These are phyloP conservation scores for Rhodotorula paludigena DNA, from an alignment of 768 basidiomycete species.

Conservation along the genomic window DNA sequence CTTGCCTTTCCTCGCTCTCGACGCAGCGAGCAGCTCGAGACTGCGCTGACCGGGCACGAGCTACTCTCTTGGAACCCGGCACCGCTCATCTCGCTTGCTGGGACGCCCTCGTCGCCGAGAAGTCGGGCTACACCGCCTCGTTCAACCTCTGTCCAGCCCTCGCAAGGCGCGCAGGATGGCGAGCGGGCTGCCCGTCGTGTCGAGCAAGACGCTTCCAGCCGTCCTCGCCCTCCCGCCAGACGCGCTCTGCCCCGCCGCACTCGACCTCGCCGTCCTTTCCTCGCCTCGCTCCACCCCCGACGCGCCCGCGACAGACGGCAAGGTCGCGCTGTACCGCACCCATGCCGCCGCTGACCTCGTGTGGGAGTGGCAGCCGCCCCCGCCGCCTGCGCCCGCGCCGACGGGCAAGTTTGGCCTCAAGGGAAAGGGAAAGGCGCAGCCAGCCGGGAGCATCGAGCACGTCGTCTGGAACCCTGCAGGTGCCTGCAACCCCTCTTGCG, in stretches of 20 bases:
- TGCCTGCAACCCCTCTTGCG: too few relatives aligned
- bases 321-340: conserved; percentile 5
- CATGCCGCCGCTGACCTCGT: not conserved
- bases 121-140: too few relatives aligned
- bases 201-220: not conserved
- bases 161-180: not conserved
- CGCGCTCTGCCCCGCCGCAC: not conserved
- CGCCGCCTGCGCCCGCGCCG: not conserved
- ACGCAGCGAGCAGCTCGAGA: too few relatives aligned
- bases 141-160: too few relatives aligned
- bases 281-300: not conserved
- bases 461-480: not conserved
- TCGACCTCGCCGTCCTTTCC: not conserved
- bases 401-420: not conserved
- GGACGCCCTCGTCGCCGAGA: too few relatives aligned
- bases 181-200: not conserved
- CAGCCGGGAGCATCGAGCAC: not conserved
- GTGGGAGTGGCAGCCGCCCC: conserved; percentile 5
- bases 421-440: not conserved
- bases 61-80: too few relatives aligned
- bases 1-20: too few relatives aligned
- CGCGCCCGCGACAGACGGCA: too few relatives aligned
- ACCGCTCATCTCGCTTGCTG: too few relatives aligned
- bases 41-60: too few relatives aligned
- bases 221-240: not conserved